Conservation (phyloP, 495 filamentous ascomycete species). For the Penicillium roqueforti region DNA sequence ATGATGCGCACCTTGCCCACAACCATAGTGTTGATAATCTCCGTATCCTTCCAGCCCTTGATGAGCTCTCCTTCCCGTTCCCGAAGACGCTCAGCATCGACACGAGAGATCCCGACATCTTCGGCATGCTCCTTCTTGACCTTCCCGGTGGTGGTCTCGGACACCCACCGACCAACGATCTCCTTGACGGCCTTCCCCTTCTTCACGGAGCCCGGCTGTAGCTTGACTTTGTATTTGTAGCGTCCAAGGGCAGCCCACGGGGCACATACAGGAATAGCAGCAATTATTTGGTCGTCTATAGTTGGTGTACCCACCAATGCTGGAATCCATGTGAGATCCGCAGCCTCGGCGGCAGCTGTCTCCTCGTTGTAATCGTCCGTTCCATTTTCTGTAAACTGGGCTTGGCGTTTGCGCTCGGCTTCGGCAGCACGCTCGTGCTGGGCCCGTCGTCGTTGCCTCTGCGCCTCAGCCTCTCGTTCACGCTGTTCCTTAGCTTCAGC, state of each 20-base stretch:
- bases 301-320: conserved; percentile 71
- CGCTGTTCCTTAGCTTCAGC: conserved; percentile 48
- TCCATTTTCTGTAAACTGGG: conserved; percentile 50
- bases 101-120: conserved; percentile 51
- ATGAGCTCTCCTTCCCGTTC: conserved; percentile 78
- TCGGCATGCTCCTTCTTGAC: conserved; percentile 47
- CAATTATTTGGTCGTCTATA: conserved; percentile 81
- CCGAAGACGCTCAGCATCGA: conserved; percentile 73
- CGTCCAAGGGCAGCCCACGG: conserved; percentile 76
- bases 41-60: conserved; percentile 72
- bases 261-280: conserved; percentile 84
- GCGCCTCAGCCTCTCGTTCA: conserved; percentile 59
- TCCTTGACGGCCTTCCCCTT: conserved; percentile 94
- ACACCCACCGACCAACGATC: conserved; percentile 70
- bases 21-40: conserved; percentile 75
- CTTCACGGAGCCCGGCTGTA: conserved; percentile 86
- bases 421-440: conserved; percentile 71
- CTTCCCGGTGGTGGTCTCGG: conserved; percentile 46
- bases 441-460: conserved; percentile 65
- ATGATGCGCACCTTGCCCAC: conserved; percentile 85
- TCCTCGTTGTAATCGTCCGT: conserved; percentile 58
- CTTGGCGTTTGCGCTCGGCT: conserved; percentile 56
- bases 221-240: conserved; percentile 85
- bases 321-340: conserved; percentile 59
- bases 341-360: conserved; percentile 40